Evolutionary conservation across 805 yeast genomes (phyloP).

Genomic region (Naumovozyma castellii): DNA sequence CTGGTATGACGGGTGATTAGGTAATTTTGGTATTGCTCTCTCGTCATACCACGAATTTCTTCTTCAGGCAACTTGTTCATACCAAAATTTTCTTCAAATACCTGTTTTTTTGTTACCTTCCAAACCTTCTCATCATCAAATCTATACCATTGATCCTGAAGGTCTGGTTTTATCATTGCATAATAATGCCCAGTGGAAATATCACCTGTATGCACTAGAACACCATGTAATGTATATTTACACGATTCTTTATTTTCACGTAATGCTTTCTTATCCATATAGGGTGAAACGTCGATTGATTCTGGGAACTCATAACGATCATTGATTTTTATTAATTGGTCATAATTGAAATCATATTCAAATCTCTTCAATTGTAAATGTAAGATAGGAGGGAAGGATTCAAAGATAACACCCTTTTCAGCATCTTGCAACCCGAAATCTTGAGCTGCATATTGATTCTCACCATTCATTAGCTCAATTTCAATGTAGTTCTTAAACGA

Average conservation of each 20-base stretch:
- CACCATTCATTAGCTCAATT: conserved; percentile 84
- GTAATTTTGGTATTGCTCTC: conserved; percentile 54
- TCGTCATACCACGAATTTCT: conserved; percentile 41
- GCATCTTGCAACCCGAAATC: conserved; percentile 91
- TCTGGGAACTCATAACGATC: conserved; percentile 88
- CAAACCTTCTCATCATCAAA: conserved; percentile 96
- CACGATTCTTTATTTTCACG: conserved; percentile 16
- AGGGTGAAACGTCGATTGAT: conserved; percentile 69
- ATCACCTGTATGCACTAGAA: conserved; percentile 91
- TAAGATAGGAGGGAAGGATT: conserved; percentile 81
- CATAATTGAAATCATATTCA: conserved; percentile 86
- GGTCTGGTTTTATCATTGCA: conserved; percentile 78
- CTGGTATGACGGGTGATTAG: conserved; percentile 74
- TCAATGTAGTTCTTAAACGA: conserved; percentile 84
- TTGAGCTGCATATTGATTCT: conserved; percentile 89
- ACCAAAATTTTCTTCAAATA: conserved; percentile 88
- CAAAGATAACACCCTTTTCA: conserved; percentile 88
- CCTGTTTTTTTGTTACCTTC: conserved; percentile 74
- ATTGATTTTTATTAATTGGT: conserved; percentile 80
- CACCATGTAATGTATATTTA: conserved; percentile 80
- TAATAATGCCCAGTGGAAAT: conserved; percentile 94
- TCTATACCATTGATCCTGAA: conserved; percentile 67
- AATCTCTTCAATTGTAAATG: conserved; percentile 90
- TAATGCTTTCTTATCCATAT: conserved; percentile 47
- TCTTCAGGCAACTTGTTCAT: conserved; percentile 48